Percentiles rank a stretch among this genome's conserved stretches.
Conservation (phyloP, 78 protist genomes). For the Salpingoeca rosetta region DNA sequence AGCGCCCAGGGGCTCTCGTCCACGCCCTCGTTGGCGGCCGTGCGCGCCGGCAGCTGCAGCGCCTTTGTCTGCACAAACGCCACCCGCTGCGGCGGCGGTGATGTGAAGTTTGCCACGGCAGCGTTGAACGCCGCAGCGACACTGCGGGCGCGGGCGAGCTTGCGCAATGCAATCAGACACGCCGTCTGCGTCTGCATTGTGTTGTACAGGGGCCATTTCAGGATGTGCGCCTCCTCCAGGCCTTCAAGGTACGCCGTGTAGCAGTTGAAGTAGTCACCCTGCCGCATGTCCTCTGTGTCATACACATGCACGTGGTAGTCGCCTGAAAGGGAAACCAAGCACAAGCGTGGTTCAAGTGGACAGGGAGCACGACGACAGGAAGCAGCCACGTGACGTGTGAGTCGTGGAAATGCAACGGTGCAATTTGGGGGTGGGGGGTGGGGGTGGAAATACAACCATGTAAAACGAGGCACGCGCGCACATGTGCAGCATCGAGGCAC, state of each 20-base stretch:
- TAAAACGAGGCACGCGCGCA: too few species aligned
- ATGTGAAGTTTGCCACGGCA: too few species aligned
- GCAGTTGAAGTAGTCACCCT: neutral
- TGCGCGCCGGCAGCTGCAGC: neutral
- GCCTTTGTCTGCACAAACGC: neutral
- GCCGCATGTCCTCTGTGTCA: neutral
- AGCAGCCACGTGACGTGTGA: too few species aligned
- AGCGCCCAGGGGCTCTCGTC: neutral
- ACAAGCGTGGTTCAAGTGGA: too few species aligned
- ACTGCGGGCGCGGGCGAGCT: neutral
- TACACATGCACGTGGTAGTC: too few species aligned
- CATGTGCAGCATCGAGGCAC: too few species aligned
- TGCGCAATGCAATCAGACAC: neutral
- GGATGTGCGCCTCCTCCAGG: neutral
- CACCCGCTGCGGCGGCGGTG: neutral
- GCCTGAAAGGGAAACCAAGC: too few species aligned
- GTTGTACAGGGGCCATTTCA: neutral
- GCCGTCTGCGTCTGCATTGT: neutral
- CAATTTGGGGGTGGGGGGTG: too few species aligned
- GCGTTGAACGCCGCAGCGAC: neutral
- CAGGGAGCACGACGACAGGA: too few species aligned
- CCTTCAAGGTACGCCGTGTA: neutral
- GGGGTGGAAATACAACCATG: too few species aligned
- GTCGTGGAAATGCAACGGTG: too few species aligned
- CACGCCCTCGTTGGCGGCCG: neutral